A percentile compares a stretch with the other conserved stretches of the same genome.
phyloP scores from a whole-genome alignment of 768 basidiomycete species.

The Psilocybe subaeruginosa region DNA sequence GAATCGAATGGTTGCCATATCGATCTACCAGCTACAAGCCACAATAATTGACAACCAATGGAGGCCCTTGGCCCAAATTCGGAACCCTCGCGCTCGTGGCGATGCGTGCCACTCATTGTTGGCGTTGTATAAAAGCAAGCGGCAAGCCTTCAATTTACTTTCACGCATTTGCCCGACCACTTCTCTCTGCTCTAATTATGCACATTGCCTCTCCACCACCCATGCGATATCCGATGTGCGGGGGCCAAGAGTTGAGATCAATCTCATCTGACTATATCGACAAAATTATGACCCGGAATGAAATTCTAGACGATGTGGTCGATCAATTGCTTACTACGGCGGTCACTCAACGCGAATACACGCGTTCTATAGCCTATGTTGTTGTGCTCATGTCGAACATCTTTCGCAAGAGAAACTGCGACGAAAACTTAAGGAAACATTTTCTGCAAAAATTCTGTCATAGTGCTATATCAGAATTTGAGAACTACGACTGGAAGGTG shows the following conservation, averaged over 20 bases:
- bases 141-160: background rate
- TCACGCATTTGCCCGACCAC: background rate
- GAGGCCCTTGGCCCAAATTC: too few relatives aligned
- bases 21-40: too few relatives aligned
- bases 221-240: constrained; percentile 2
- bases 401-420: background rate
- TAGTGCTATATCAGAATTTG: background rate
- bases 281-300: background rate
- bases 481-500: constrained; percentile 8
- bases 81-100: too few relatives aligned
- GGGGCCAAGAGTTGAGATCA: background rate
- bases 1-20: too few relatives aligned
- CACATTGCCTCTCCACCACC: background rate
- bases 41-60: too few relatives aligned
- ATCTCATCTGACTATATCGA: background rate
- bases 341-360: constrained; percentile 7
- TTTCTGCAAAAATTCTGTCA: background rate
- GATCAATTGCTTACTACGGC: constrained; percentile 9
- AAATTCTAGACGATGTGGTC: constrained; percentile 3
- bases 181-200: background rate
- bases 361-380: constrained; percentile 3
- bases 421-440: background rate
- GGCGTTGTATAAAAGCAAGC: background rate
- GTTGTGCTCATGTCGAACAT: background rate
- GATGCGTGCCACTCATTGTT: too few relatives aligned